A percentile compares a stretch with the other conserved stretches of the same genome.
phyloP scores from a whole-genome alignment of 331 rosid species.

The Quercus tomentella region DNA sequence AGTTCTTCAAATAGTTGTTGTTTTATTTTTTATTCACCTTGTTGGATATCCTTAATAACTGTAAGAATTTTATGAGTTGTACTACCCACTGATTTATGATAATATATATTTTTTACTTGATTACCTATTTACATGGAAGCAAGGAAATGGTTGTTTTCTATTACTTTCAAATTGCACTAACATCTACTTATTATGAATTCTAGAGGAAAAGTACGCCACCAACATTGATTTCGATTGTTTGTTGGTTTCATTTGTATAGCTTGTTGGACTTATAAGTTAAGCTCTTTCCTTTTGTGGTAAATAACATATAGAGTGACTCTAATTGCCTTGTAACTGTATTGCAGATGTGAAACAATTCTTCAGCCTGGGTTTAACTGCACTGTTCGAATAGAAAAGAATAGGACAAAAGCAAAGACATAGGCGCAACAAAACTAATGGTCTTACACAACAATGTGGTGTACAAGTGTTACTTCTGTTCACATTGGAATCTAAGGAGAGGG shows the following conservation, averaged over 20 bases:
- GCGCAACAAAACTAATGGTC: constrained; percentile 21
- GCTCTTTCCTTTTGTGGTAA: not conserved
- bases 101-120: too few species aligned
- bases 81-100: not conserved
- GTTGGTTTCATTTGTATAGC: not conserved
- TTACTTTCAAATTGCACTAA: not conserved
- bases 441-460: constrained; percentile 45
- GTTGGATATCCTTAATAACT: not conserved
- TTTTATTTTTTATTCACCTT: not conserved
- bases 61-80: not conserved
- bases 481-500: constrained; percentile 57
- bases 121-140: not conserved
- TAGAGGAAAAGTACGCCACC: not conserved
- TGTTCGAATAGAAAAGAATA: constrained; percentile 47
- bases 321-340: constrained; percentile 6
- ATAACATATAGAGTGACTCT: not conserved
- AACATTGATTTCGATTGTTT: not conserved
- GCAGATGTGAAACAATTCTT: constrained; percentile 71
- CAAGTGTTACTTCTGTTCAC: constrained; percentile 64
- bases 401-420: constrained; percentile 29
- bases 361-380: constrained; percentile 67
- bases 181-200: not conserved
- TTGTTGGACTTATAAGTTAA: not conserved
- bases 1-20: not conserved
- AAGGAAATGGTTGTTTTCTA: not conserved